phyloP scores from a whole-genome alignment of 805 yeast genomes.

The Metschnikowia amazonensis region DNA sequence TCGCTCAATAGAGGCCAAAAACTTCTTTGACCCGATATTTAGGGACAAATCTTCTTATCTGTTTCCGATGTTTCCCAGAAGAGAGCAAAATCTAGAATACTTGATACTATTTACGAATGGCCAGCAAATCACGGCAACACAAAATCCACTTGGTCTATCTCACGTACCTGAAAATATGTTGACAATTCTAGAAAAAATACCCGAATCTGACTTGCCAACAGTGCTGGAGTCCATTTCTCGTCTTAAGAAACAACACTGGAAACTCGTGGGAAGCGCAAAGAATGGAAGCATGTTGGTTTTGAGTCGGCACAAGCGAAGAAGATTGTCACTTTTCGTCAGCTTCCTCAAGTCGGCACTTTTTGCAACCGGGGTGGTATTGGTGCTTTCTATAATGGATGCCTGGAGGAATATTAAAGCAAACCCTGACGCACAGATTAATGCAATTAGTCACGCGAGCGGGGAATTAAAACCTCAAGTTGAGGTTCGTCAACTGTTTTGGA shows the following conservation, averaged over 20 bases:
- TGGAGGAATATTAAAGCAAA: neutral
- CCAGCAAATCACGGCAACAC: constrained; percentile 25
- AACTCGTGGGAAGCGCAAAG: constrained; percentile 48
- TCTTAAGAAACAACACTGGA: constrained; percentile 49
- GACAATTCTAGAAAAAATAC: constrained; percentile 34
- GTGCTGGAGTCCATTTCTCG: constrained; percentile 36
- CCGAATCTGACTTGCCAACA: constrained; percentile 31
- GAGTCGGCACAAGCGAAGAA: constrained; percentile 5
- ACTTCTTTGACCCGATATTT: constrained; percentile 45
- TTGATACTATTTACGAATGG: constrained; percentile 36
- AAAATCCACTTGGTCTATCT: constrained; percentile 39
- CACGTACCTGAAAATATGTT: constrained; percentile 40
- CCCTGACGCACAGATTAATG: neutral
- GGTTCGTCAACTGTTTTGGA: neutral
- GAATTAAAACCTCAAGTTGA: neutral
- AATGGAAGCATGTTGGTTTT: constrained; percentile 17
- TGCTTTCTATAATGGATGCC: constrained; percentile 7
- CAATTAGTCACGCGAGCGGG: neutral
- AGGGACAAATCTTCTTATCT: neutral
- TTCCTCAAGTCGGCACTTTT: constrained; percentile 23
- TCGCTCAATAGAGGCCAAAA: constrained; percentile 37
- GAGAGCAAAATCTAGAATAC: constrained; percentile 21
- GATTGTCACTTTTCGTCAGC: neutral
- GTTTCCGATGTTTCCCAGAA: constrained; percentile 19
- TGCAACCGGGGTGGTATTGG: constrained; percentile 24